Base-by-base conservation (phyloP, 768 basidiomycete species). In the Tylopilus sp. region DNA sequence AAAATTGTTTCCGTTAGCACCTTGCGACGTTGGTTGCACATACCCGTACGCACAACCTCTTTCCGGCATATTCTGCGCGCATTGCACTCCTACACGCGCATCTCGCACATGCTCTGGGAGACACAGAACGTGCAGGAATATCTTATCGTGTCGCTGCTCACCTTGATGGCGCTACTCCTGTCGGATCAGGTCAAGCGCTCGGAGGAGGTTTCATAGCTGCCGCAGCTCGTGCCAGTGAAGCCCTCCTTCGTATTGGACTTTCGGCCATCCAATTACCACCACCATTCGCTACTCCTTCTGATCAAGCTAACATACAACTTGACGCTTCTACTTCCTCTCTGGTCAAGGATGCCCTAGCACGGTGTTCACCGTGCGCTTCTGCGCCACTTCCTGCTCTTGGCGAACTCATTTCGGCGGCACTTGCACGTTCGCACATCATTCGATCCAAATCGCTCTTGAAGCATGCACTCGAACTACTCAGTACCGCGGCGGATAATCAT, bases 31-130 rank as follows among this genome's bases (percentile, higher is more conserved):
- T 87, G 3, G 81, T 86, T 37, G 79, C 87, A 2, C 84, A 86
- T 58, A 76, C 81, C 6, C 82, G 86, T 10, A 82, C 80, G 1
- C 65, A 78, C 48, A 63, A 67, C n/a, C 69, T 88, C 34, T 92
- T 86, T 59, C 53, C 64, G 28, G 45, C 66, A 0, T 89, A 84
- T 60, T 73, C 82, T 2, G 77, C 84, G 1, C 81, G 85, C 5
- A 81, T 89, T 12, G 77, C 85, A 6, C 73, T 91, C 8, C 78
- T 85, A 52, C 79, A 87, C 48, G 89, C 83, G 0, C 87, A 92
- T 55, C 78, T 91, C 26, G 84, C 86, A 6, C 89, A 92, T 63
- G 81, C 86, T 2, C 68, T 80, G 5, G 81, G 82, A 1, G 73
- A 79, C 9, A 64, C 71, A 0, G 72, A 74, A 12, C 76, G 80